Conservation (phyloP, 2,329 filamentous ascomycete genomes). For the Botrytis pseudocinerea region DNA sequence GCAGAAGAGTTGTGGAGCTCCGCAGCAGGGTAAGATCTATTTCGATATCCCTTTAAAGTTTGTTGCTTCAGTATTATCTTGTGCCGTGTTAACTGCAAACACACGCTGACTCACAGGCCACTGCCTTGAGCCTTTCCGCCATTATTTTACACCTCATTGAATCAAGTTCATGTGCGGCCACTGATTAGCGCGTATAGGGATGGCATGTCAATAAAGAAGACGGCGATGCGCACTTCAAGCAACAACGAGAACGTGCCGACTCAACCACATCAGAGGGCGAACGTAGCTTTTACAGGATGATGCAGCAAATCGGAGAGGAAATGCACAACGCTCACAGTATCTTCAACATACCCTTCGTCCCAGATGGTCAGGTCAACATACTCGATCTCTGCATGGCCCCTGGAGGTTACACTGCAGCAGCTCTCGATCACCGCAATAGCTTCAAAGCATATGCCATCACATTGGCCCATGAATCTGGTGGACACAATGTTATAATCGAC, state of each 20-base stretch:
- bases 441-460: constrained; percentile 31
- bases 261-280: constrained; percentile 32
- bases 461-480: constrained; percentile 28
- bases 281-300: constrained; percentile 45
- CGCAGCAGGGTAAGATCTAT: constrained; percentile 28
- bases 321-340: constrained; percentile 41
- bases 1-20: constrained; percentile 28
- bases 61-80: background rate
- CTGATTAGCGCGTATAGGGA: constrained; percentile 24
- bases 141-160: background rate
- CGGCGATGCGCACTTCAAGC: constrained; percentile 48
- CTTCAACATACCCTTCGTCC: constrained; percentile 16
- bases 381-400: constrained; percentile 38
- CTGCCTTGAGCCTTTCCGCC: too few relatives aligned
- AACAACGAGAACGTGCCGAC: constrained; percentile 45
- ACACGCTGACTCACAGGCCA: background rate
- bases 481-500: constrained; percentile 31
- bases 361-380: constrained; percentile 23
- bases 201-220: constrained; percentile 49
- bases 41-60: background rate
- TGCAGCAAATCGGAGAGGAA: constrained; percentile 47
- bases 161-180: background rate
- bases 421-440: constrained; percentile 15
- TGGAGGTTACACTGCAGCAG: constrained; percentile 29
- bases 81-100: background rate